Percentiles rank a stretch among this genome's conserved stretches.
These are phyloP conservation scores for Viola pubescens DNA, from an alignment of 441 rosid species.

Conservation along the genomic window DNA sequence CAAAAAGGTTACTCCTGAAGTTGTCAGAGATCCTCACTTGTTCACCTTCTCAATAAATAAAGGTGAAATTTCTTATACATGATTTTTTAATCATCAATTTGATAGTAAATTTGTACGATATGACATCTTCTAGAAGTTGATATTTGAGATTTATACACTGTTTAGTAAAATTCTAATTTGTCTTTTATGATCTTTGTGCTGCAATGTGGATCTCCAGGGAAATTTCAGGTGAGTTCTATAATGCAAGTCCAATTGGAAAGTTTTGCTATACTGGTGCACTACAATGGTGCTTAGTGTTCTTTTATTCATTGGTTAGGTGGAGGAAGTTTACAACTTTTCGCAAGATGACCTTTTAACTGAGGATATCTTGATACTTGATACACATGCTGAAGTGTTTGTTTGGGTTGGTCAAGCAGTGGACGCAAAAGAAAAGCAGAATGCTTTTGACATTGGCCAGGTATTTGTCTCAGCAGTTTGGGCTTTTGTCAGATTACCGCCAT, in stretches of 20 bases:
- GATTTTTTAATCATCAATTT: neutral
- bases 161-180: slow-evolving; percentile 34
- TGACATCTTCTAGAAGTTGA: slow-evolving; percentile 1
- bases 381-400: slow-evolving; percentile 92
- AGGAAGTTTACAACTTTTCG: slow-evolving; percentile 81
- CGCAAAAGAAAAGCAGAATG: slow-evolving; percentile 80
- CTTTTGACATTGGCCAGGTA: slow-evolving; percentile 93
- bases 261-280: slow-evolving; percentile 1
- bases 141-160: slow-evolving; percentile 10
- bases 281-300: slow-evolving; percentile 9
- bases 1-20: slow-evolving; percentile 57
- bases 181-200: slow-evolving; percentile 35
- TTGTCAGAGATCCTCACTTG: slow-evolving; percentile 79
- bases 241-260: slow-evolving; percentile 16
- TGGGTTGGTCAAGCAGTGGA: slow-evolving; percentile 96
- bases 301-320: slow-evolving; percentile 46
- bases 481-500: neutral
- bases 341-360: slow-evolving; percentile 97
- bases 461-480: slow-evolving; percentile 10
- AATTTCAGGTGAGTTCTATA: slow-evolving; percentile 72
- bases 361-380: slow-evolving; percentile 85
- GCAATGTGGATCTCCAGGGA: slow-evolving; percentile 58
- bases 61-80: slow-evolving; percentile 40
- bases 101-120: neutral
- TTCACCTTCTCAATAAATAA: slow-evolving; percentile 57